phyloP scores from a whole-genome alignment of 208 protist species.

The Wallacemonas sp. region DNA sequence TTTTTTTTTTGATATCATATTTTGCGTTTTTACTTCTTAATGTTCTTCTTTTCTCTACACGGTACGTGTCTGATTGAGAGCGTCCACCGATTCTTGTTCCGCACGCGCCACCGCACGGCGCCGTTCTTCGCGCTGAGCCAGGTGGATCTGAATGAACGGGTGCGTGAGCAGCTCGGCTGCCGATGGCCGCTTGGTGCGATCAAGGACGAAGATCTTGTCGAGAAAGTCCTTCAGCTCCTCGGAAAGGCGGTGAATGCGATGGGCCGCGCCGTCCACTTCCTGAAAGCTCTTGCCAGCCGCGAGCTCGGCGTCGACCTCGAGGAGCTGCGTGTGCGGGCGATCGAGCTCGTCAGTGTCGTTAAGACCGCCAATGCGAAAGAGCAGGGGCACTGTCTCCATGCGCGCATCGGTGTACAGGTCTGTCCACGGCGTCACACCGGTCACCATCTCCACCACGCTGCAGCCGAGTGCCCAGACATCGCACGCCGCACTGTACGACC shows the following conservation, averaged over 20 bases:
- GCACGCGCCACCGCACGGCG: not conserved
- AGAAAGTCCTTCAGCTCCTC: slow-evolving; percentile 44
- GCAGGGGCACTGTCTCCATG: slow-evolving; percentile 42
- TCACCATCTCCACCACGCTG: slow-evolving; percentile 72
- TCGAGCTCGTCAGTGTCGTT: slow-evolving; percentile 30
- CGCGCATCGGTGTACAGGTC: slow-evolving; percentile 21
- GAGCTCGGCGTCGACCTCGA: slow-evolving; percentile 21
- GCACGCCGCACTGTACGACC: slow-evolving; percentile 56
- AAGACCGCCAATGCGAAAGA: slow-evolving; percentile 63
- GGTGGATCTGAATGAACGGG: slow-evolving; percentile 35
- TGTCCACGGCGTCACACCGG: slow-evolving; percentile 58
- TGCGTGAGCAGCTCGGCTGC: slow-evolving; percentile 57
- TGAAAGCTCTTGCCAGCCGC: slow-evolving; percentile 7
- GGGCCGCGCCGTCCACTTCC: not conserved
- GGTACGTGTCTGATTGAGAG: not conserved
- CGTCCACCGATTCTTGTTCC: not conserved
- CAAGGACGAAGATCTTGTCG: slow-evolving; percentile 40
- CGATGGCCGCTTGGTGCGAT: slow-evolving; percentile 48
- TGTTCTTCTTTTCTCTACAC: not conserved
- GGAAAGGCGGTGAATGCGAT: slow-evolving; percentile 11
- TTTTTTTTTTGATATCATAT: not conserved
- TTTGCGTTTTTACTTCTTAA: not conserved
- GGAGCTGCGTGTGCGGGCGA: slow-evolving; percentile 34
- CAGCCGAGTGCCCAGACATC: slow-evolving; percentile 90
- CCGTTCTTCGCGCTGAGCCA: not conserved